A percentile compares a stretch with the other conserved stretches of the same genome.
phyloP scores from a whole-genome alignment of 108 stramenopile species.

The Aurantiochytrium sp. region DNA sequence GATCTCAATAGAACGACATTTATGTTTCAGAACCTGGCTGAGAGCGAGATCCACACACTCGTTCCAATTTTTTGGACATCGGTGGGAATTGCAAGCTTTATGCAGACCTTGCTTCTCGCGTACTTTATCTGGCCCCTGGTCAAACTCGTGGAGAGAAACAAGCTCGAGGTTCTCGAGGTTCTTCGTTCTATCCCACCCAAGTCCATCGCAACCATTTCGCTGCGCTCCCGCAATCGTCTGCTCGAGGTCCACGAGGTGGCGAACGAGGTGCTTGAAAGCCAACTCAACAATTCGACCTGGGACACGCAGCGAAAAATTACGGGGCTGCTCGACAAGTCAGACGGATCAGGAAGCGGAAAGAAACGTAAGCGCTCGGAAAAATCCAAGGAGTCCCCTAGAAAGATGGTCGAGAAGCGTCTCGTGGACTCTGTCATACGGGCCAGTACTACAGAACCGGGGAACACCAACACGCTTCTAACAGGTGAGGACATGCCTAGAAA shows the following conservation, averaged over 20 bases:
- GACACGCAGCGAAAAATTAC: not conserved
- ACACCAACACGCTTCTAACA: too few relatives aligned
- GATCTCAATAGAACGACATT: not conserved
- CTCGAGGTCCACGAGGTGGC: not conserved
- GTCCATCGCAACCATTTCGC: not conserved
- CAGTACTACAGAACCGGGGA: too few relatives aligned
- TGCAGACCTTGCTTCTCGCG: not conserved
- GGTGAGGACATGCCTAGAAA: too few relatives aligned
- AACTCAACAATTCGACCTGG: not conserved
- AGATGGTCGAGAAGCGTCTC: too few relatives aligned
- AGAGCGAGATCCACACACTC: not conserved
- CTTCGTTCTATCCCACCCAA: not conserved
- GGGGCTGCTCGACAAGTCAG: too few relatives aligned
- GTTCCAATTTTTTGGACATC: not conserved
- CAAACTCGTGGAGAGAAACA: not conserved
- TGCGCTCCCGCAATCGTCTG: not conserved
- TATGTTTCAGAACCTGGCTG: not conserved
- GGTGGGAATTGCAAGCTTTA: not conserved
- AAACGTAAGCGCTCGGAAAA: too few relatives aligned
- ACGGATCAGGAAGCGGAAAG: too few relatives aligned
- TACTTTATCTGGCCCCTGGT: not conserved
- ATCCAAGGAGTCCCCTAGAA: too few relatives aligned
- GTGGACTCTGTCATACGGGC: too few relatives aligned
- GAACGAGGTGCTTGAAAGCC: not conserved
- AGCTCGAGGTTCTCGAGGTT: not conserved